Percentiles rank a stretch among this genome's conserved stretches.
Evolutionary conservation across 495 filamentous ascomycete species (phyloP).

Genomic region (Xylaria cubensis): DNA sequence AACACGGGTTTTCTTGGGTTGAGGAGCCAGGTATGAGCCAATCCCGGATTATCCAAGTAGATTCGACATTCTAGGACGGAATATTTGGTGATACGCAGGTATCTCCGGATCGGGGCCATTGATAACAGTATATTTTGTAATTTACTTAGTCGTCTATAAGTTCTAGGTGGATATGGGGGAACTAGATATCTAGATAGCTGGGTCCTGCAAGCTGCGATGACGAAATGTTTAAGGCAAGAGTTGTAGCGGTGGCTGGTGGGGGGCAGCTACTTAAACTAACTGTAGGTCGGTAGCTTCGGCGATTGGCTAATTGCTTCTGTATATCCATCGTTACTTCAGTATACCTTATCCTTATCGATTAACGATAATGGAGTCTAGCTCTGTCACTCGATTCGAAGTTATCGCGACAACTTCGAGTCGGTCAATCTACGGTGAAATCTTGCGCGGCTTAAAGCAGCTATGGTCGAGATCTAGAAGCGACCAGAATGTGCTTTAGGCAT

Average conservation of each 20-base stretch:
- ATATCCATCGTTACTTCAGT: not conserved
- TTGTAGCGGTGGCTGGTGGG: constrained; percentile 4
- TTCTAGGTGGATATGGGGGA: not conserved
- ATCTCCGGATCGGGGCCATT: constrained; percentile 86
- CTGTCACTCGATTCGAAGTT: not conserved
- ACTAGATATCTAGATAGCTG: not conserved
- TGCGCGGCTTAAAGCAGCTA: not conserved
- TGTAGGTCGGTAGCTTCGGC: not conserved
- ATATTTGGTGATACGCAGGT: constrained; percentile 83
- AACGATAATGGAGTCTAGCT: constrained; percentile 2
- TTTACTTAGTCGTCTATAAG: constrained; percentile 11
- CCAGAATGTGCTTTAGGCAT: constrained; percentile 32
- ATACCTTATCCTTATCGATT: constrained; percentile 5
- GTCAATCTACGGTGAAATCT: not conserved
- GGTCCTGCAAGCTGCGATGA: not conserved
- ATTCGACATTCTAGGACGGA: constrained; percentile 94
- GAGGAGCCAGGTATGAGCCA: constrained; percentile 81
- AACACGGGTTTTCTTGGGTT: constrained; percentile 73
- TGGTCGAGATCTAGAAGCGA: not conserved
- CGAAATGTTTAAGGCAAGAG: constrained; percentile 2
- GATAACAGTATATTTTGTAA: not conserved
- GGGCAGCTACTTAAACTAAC: no score
- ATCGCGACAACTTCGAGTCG: not conserved
- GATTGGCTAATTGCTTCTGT: not conserved
- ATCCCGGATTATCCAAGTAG: constrained; percentile 88